Evolutionary conservation across 192 early-diverging fungal species (phyloP), one percentile per base, ranked within the genome.

Genomic region (Gonapodya prolifera): DNA sequence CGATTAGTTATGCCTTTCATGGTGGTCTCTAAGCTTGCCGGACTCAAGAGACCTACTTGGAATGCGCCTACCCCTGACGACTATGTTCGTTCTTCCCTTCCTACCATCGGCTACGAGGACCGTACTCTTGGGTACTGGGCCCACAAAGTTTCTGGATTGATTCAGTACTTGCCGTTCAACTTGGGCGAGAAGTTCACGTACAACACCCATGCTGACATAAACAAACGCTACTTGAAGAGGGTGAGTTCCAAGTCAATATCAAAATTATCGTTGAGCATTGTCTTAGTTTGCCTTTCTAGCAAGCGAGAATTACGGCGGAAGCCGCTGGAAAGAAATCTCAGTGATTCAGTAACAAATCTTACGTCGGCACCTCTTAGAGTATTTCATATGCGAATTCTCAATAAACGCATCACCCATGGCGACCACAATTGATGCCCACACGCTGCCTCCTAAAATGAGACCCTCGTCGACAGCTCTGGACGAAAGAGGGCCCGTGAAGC

Each of bases 21-120:
- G 71, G 71, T 73, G 2, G 71, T 32, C 71, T 73, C 71, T 29
- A 73, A 73, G 31, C 71, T 73, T 29, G 18, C 71, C 71, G 32
- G 32, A 13, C 28, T 73, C 8, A 61, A 61, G 31, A 18, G 71
- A 29, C 71, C 71, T 16, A 30, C 71, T 29, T 32, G 18, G 71
- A 73, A 30, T 30, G 75, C 69, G 16, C 77, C 77, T 31, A 78
- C 61, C n/a, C 70, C 77, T 16, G 34, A 78, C 30, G 34, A 78
- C 1, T 78, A 78, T 1, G 77, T 78, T 61, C 34, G 33, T 17
- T 78, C 77, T 30, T 34, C 77, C 75, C 31, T 78, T 30, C 32
- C 34, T 1, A 76, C 77, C 75, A 34, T 78, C 30, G 77, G 77
- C 75, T 70, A 78, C 71, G 71, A 73, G 8, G 31, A 29, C 71